phyloP scores from a whole-genome alignment of 106 monocot genomes.

The Narthecium ossifragum region DNA sequence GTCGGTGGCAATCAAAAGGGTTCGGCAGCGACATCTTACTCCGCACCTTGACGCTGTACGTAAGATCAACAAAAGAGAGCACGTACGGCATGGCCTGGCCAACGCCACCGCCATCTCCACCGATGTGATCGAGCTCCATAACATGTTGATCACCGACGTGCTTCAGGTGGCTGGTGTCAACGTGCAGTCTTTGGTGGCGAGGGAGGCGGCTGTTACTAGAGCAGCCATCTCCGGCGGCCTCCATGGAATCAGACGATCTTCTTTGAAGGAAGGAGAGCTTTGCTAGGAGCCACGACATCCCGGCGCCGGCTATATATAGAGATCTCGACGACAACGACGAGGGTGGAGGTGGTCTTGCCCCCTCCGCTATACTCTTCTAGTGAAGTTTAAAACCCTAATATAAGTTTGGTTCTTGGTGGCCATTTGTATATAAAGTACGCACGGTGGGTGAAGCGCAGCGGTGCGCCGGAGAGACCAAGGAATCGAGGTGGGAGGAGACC shows the following conservation, averaged over 20 bases:
- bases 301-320: too few relatives aligned
- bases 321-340: too few relatives aligned
- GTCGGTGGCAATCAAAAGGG: background rate
- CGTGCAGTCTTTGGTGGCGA: background rate
- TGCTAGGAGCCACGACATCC: too few relatives aligned
- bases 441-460: constrained; percentile 29
- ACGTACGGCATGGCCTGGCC: constrained; percentile 24
- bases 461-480: constrained; percentile 39
- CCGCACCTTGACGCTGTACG: constrained; percentile 54
- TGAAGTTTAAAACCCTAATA: too few relatives aligned
- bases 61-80: constrained; percentile 64
- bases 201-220: background rate
- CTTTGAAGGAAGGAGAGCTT: constrained; percentile 68
- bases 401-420: too few relatives aligned
- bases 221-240: too few relatives aligned
- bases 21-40: background rate
- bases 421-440: too few relatives aligned
- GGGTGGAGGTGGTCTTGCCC: too few relatives aligned
- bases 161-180: background rate
- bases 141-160: background rate
- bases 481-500: too few relatives aligned
- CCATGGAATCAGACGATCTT: too few relatives aligned
- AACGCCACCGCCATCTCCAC: background rate
- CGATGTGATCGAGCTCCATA: too few relatives aligned
- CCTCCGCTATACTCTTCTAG: too few relatives aligned